A percentile compares a stretch with the other conserved stretches of the same genome.
Evolutionary conservation across 73 alveolate species (phyloP).

Genomic region (Tetrahymena malaccensis): DNA sequence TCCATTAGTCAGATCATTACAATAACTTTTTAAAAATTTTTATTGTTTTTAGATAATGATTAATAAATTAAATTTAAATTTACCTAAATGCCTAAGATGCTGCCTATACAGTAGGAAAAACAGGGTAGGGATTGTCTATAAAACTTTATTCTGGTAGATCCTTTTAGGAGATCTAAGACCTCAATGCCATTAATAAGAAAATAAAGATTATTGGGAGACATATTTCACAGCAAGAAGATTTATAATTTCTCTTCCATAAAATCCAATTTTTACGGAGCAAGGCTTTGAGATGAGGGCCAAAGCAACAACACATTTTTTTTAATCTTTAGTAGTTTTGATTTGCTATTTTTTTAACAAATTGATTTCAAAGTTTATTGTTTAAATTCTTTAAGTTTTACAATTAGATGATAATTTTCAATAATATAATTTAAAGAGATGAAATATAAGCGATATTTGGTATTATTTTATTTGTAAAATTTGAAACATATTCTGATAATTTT

Average conservation of each 20-base stretch:
- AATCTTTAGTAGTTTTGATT: neutral
- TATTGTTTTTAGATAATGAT: too few relatives aligned
- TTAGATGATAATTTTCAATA: neutral
- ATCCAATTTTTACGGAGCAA: neutral
- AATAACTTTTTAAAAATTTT: neutral
- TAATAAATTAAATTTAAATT: too few relatives aligned
- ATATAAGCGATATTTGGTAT: too few relatives aligned
- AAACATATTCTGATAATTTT: neutral
- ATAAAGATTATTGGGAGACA: neutral
- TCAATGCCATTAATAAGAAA: neutral
- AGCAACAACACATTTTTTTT: neutral
- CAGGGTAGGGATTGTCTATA: neutral
- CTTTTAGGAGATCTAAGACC: neutral
- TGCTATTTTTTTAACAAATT: too few relatives aligned
- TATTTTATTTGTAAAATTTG: neutral
- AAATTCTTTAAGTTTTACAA: neutral
- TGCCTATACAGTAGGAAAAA: neutral
- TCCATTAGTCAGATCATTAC: neutral
- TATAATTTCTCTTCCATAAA: neutral
- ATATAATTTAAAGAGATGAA: neutral
- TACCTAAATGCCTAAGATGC: neutral
- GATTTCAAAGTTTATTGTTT: too few relatives aligned
- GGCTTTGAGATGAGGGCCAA: neutral
- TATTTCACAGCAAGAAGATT: neutral
- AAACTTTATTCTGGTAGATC: neutral